Evolutionary conservation across 352 stramenopile genomes (phyloP).

Genomic region (Pythium pyrilobum): DNA sequence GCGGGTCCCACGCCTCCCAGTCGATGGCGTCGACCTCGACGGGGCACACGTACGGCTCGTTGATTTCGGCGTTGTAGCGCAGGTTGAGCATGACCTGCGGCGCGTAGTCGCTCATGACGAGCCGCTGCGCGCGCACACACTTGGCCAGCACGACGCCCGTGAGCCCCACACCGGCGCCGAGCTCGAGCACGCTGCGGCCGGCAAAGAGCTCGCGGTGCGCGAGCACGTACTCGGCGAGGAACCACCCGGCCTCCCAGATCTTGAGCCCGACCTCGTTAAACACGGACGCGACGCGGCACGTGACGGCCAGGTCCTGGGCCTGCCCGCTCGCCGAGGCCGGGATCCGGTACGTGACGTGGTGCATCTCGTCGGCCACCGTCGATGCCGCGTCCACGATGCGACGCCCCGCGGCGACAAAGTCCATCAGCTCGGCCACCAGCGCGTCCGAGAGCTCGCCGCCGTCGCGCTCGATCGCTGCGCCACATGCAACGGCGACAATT

Average conservation of each 20-base stretch:
- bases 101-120: slow-evolving; percentile 75
- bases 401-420: slow-evolving; percentile 40
- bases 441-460: slow-evolving; percentile 43
- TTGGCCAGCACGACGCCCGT: slow-evolving; percentile 55
- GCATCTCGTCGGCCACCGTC: slow-evolving; percentile 45
- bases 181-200: slow-evolving; percentile 50
- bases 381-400: slow-evolving; percentile 27
- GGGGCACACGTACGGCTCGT: slow-evolving; percentile 37
- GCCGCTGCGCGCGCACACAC: slow-evolving; percentile 22
- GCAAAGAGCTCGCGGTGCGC: slow-evolving; percentile 45
- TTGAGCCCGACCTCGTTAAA: slow-evolving; percentile 83
- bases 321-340: not conserved
- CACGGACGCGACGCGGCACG: slow-evolving; percentile 68
- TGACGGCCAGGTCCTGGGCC: slow-evolving; percentile 32
- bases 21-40: slow-evolving; percentile 58
- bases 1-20: slow-evolving; percentile 62
- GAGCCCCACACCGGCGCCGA: slow-evolving; percentile 71
- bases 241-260: slow-evolving; percentile 75
- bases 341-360: slow-evolving; percentile 67
- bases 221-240: slow-evolving; percentile 70
- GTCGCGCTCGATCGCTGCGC: slow-evolving; percentile 45
- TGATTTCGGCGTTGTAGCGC: slow-evolving; percentile 79
- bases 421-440: slow-evolving; percentile 49
- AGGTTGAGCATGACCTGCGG: slow-evolving; percentile 81
- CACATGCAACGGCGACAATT: not conserved